These are phyloP conservation scores for Cercospora canescens DNA, from an alignment of 2,329 filamentous ascomycete species.

Conservation along the genomic window DNA sequence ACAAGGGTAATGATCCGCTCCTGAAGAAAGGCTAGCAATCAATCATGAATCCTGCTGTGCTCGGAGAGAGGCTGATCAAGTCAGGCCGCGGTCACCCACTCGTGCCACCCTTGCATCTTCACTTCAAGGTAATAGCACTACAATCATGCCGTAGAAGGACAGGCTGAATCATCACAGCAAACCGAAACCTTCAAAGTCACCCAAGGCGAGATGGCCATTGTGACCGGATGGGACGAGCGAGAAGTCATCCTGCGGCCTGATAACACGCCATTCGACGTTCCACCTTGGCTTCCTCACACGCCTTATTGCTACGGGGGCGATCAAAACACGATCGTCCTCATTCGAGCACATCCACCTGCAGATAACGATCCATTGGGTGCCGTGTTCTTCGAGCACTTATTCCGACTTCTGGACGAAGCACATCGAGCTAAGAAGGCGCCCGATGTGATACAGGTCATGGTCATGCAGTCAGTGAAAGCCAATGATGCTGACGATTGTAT, in stretches of 20 bases:
- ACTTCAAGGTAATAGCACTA: not conserved
- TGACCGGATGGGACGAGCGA: not conserved
- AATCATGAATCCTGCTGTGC: too few species aligned
- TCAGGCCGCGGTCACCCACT: slow-evolving; percentile 9
- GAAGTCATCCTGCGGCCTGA: not conserved
- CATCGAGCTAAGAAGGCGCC: slow-evolving; percentile 1
- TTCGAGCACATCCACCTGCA: slow-evolving; percentile 1
- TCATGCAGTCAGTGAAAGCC: not conserved
- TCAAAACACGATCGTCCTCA: not conserved
- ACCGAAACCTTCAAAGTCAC: slow-evolving; percentile 5
- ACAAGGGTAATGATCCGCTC: slow-evolving; percentile 8
- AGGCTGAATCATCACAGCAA: not conserved
- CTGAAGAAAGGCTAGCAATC: slow-evolving; percentile 1
- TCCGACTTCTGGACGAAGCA: slow-evolving; percentile 4
- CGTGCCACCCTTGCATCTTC: slow-evolving; percentile 4
- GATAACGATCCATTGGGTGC: not conserved
- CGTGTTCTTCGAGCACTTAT: slow-evolving; percentile 3
- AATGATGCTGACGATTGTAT: not conserved
- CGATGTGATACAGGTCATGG: slow-evolving; percentile 2
- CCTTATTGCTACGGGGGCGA: slow-evolving; percentile 8
- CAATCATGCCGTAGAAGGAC: too few species aligned
- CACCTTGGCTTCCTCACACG: not conserved
- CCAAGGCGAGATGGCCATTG: not conserved
- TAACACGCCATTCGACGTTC: not conserved
- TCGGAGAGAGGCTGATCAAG: not conserved